These are phyloP conservation scores for Colletotrichum magnum DNA, from an alignment of 2,329 filamentous ascomycete species.

Conservation along the genomic window DNA sequence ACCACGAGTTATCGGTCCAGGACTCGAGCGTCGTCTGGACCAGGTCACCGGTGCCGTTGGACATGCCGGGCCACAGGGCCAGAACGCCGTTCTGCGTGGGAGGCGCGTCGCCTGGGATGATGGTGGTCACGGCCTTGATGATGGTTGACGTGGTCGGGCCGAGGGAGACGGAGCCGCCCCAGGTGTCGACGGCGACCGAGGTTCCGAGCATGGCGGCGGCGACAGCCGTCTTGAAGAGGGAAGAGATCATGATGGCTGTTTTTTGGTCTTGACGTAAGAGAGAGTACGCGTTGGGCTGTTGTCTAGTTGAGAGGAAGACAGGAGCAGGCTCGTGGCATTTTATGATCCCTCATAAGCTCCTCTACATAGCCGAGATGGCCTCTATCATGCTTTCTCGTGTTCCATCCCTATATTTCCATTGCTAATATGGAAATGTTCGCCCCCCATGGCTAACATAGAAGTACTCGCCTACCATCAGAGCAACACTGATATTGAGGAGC, in stretches of 20 bases:
- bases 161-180: conserved; percentile 32
- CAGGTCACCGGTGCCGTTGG: conserved; percentile 59
- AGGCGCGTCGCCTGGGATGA: conserved; percentile 56
- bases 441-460: conserved; percentile 8
- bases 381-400: not conserved
- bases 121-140: conserved; percentile 54
- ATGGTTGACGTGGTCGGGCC: conserved; percentile 47
- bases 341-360: not conserved
- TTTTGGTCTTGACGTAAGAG: not conserved
- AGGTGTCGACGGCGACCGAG: conserved; percentile 14
- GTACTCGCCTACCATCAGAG: conserved; percentile 6
- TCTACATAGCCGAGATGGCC: not conserved
- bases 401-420: not conserved
- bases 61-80: conserved; percentile 61
- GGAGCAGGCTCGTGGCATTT: not conserved
- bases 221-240: conserved; percentile 8
- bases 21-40: conserved; percentile 58
- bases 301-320: not conserved
- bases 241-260: not conserved
- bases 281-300: not conserved
- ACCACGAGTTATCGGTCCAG: conserved; percentile 58
- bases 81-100: conserved; percentile 53
- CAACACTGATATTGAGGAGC: conserved; percentile 1
- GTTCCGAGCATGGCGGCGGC: conserved; percentile 2
- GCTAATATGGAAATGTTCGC: conserved; percentile 6